A percentile compares a stretch with the other conserved stretches of the same genome.
These are phyloP conservation scores for Xylariales sp. DNA, from an alignment of 2,329 filamentous ascomycete species.

Conservation along the genomic window DNA sequence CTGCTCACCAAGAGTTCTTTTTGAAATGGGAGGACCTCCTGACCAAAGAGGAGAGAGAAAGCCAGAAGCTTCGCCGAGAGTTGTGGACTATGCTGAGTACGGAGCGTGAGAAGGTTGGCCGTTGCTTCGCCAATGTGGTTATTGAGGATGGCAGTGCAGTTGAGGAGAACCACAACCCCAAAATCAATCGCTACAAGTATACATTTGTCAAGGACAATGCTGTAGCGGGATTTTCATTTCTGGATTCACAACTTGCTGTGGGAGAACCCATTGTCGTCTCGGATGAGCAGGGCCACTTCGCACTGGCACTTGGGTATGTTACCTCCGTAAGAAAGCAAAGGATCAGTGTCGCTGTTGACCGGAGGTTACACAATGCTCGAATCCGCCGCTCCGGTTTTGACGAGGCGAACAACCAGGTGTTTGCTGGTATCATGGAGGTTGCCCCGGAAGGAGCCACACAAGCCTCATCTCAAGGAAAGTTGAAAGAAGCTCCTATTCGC, in stretches of 20 bases:
- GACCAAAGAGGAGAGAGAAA: conserved; percentile 90
- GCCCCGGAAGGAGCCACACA: conserved; percentile 49
- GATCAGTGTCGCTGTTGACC: conserved; percentile 86
- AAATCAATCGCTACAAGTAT: conserved; percentile 90
- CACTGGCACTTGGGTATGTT: conserved; percentile 87
- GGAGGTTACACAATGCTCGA: conserved; percentile 81
- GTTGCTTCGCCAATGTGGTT: conserved; percentile 85
- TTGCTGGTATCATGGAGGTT: conserved; percentile 89
- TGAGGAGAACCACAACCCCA: conserved; percentile 65
- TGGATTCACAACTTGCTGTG: conserved; percentile 80
- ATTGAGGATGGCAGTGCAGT: conserved; percentile 73
- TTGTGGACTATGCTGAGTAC: conserved; percentile 93
- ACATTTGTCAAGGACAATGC: conserved; percentile 70
- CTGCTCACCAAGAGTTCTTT: conserved; percentile 77
- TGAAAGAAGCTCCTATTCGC: conserved; percentile 51
- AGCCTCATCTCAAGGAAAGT: conserved; percentile 46
- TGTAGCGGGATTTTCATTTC: conserved; percentile 68
- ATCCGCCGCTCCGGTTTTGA: conserved; percentile 74
- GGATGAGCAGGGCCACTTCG: conserved; percentile 92
- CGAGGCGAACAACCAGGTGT: conserved; percentile 72
- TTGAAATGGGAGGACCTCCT: conserved; percentile 90
- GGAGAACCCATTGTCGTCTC: conserved; percentile 96
- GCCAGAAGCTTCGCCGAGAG: conserved; percentile 81
- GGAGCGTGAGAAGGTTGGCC: conserved; percentile 81
- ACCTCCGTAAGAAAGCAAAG: conserved; percentile 68